Evolutionary conservation across 83 land plant species (phyloP).

Genomic region (Larix sibirica): DNA sequence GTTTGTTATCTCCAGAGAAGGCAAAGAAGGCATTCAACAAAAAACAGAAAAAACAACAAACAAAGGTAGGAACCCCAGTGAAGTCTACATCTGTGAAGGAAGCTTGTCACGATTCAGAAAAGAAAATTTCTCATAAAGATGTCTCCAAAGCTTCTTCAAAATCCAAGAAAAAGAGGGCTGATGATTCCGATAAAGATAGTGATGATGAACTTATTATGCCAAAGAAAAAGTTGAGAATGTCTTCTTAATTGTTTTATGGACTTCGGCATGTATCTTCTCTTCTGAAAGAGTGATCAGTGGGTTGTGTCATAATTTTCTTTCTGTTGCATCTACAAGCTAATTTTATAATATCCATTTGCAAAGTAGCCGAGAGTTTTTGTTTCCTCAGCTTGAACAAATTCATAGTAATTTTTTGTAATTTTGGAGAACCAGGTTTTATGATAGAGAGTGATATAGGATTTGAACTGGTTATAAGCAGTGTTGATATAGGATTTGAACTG

Average conservation of each 20-base stretch:
- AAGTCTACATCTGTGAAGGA: conserved; percentile 28
- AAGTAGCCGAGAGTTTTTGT: too few relatives aligned
- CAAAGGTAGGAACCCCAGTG: conserved; percentile 47
- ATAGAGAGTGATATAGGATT: too few relatives aligned
- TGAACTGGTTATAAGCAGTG: too few relatives aligned
- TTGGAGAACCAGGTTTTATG: too few relatives aligned
- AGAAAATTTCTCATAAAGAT: neutral
- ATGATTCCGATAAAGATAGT: neutral
- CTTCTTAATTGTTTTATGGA: neutral
- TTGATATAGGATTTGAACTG: too few relatives aligned
- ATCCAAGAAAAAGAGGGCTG: conserved; percentile 11
- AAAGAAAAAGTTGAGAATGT: conserved; percentile 10
- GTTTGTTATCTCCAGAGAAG: conserved; percentile 62
- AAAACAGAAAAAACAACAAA: conserved; percentile 58
- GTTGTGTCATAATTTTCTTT: too few relatives aligned
- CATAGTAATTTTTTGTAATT: too few relatives aligned
- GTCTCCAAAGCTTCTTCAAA: neutral
- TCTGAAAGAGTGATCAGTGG: neutral
- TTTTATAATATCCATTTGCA: too few relatives aligned
- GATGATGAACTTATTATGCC: conserved; percentile 17
- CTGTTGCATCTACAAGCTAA: too few relatives aligned
- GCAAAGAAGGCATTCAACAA: conserved; percentile 60
- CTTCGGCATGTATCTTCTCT: neutral
- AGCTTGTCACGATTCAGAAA: neutral
- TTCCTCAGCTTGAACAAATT: too few relatives aligned